Evolutionary conservation across 1,284 basidiomycete species (phyloP), one percentile per base, ranked within the genome.

Genomic region (Cutaneotrichosporon spelunceum): DNA sequence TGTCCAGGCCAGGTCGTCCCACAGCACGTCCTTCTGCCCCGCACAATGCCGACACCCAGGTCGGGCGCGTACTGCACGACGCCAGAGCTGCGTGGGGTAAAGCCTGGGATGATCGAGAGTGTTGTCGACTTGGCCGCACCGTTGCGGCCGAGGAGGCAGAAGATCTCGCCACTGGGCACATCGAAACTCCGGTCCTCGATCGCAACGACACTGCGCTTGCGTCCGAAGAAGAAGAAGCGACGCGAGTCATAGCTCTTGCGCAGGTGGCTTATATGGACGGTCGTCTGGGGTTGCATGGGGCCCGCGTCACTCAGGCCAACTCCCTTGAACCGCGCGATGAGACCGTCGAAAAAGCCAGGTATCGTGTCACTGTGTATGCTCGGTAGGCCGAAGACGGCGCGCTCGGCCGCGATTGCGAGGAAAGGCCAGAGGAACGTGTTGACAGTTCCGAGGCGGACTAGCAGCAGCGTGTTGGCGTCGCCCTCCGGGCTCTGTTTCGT

Each of bases 41-140:
- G 90, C 89, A n/a, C n/a, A 59, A 91, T 86, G 8, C 89, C 89
- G 19, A 91, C 76, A 52, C 61, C 64, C 53, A 63, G 66, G 61
- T 76, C 72, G 14, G 65, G 60, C 7, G 70, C 86, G 69, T 89
- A 91, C 1, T 81, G 79, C 19, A 90, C 81, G 4, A 80, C 77
- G 21, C 89, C 88, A 19, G 82, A 79, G 1, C 84, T 86, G 29
- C 82, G 82, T 4, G 84, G 83, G 13, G 85, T 77, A 2, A 90
- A 81, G 1, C 86, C 84, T 2, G 83, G 87, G 10, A 91, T 78
- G 57, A 89, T 84, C 5, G 85, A 86, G 24, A 91, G 80, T 0
- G 84, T 81, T 0, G 88, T 91, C 0, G 87, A 88, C 76, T 91
- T 91, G n/a, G 89, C 89, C 3, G 88, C 88, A 5, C 88, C 89